phyloP scores from a whole-genome alignment of 2,329 filamentous ascomycete genomes.

The Nigrospora oryzae region DNA sequence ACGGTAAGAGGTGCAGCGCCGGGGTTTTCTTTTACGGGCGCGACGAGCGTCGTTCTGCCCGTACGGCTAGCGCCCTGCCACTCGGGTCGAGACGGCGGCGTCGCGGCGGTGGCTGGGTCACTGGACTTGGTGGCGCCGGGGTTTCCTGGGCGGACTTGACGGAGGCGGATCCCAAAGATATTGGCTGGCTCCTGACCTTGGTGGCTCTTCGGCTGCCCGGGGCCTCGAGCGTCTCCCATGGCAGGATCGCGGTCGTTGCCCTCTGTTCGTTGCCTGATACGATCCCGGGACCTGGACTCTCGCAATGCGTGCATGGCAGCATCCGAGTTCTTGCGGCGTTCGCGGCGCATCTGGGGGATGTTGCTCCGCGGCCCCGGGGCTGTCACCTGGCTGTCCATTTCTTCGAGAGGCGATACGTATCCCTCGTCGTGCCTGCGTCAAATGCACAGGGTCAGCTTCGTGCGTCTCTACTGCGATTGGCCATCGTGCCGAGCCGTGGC shows the following conservation, averaged over 20 bases:
- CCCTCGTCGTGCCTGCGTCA: conserved; percentile 15
- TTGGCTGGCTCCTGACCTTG: neutral
- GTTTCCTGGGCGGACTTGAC: conserved; percentile 5
- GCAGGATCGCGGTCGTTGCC: too few relatives aligned
- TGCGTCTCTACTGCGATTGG: neutral
- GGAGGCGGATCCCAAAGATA: conserved; percentile 20
- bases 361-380: conserved; percentile 25
- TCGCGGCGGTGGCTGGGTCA: neutral
- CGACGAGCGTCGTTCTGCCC: conserved; percentile 55
- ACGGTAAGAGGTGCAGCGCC: conserved; percentile 45
- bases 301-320: conserved; percentile 25
- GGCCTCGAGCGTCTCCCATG: neutral
- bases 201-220: too few relatives aligned
- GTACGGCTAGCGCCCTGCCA: conserved; percentile 60
- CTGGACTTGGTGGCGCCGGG: neutral
- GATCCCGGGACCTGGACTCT: conserved; percentile 28
- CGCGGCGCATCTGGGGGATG: conserved; percentile 44
- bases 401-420: conserved; percentile 47
- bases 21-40: conserved; percentile 54
- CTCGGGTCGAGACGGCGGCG: conserved; percentile 34
- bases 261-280: conserved; percentile 13
- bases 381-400: conserved; percentile 16
- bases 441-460: conserved; percentile 14
- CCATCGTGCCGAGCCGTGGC: too few relatives aligned
- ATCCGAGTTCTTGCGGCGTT: conserved; percentile 36